Evolutionary conservation across 352 stramenopile species (phyloP).

Genomic region (Phytophthora uliginosa): DNA sequence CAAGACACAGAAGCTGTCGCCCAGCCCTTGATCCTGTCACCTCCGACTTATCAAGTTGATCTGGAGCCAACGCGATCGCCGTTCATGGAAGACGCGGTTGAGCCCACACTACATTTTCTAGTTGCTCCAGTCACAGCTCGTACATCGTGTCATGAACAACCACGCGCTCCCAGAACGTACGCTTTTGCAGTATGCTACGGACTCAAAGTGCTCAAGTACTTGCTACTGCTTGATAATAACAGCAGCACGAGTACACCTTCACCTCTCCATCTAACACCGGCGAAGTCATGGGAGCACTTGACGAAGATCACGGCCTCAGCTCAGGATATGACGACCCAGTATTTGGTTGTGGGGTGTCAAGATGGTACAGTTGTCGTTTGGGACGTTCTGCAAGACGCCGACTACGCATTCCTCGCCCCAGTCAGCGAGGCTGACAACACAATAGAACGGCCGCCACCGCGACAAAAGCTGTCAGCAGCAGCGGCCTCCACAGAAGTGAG

Average conservation of each 20-base stretch:
- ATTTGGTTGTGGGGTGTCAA: slow-evolving; percentile 52
- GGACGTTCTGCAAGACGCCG: slow-evolving; percentile 58
- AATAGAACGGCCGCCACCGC: background rate
- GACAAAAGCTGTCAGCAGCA: background rate
- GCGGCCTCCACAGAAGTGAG: slow-evolving; percentile 4
- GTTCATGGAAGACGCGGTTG: slow-evolving; percentile 4
- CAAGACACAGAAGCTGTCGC: background rate
- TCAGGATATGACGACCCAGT: slow-evolving; percentile 59
- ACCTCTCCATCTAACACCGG: slow-evolving; percentile 5
- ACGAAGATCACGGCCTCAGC: slow-evolving; percentile 43
- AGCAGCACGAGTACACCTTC: background rate
- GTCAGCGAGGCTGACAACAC: background rate
- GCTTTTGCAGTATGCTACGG: slow-evolving; percentile 47
- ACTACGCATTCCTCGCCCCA: slow-evolving; percentile 44
- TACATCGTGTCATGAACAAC: background rate
- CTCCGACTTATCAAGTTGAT: slow-evolving; percentile 27
- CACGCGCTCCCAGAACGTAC: slow-evolving; percentile 28
- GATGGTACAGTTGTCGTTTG: slow-evolving; percentile 63
- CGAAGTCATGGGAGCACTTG: slow-evolving; percentile 51
- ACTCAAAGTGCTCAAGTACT: slow-evolving; percentile 48
- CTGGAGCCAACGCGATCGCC: slow-evolving; percentile 18
- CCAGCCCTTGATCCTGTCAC: slow-evolving; percentile 1
- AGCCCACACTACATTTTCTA: slow-evolving; percentile 33
- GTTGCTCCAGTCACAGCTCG: slow-evolving; percentile 18
- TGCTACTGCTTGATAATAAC: slow-evolving; percentile 12